Base-by-base conservation (phyloP, 2,329 filamentous ascomycete species). In the Venturia carpophila region DNA sequence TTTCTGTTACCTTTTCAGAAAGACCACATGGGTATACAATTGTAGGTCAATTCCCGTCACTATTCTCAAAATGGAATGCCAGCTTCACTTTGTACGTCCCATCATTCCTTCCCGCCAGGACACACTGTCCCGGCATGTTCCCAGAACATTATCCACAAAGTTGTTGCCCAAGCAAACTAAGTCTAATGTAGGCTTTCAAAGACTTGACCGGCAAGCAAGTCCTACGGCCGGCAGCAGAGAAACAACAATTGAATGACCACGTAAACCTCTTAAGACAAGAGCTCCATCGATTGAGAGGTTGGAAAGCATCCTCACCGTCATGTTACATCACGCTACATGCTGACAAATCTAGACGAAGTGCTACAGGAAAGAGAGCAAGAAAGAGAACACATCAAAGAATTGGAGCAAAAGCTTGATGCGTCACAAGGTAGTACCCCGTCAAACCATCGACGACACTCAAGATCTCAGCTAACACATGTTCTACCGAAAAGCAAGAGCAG, bases 341-440 rank as follows among this genome's bases (percentile, higher is more conserved):
- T 58, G 52, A 58, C 52, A 37, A 27, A 13, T 4, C 7, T 27
- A 58, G 52, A 27, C 15, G 17, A 27, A 6, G 15, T 58, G 17
- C 30, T 58, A n/a, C 6, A 27, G 15, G 52, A 58, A 15, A 58
- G 52, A 58, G 30, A 58, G n/a, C 52, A 58, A 37, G 52, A 58
- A 37, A 37, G 30, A 13, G 52, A 34, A 37, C 27, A 37, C 10
- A 58, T 58, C 5, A 6, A 37, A 15, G 27, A 58, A 10, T 37
- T 58, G 27, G 37, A 58, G 17, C 15, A 58, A 24, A 37, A 58
- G 19, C 52, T 58, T 3, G 24, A 58, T 15, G 52, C 34, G 10
- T 58, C 52, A 37, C 30, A 37, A n/a, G n/a, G 52, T 58, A 37
- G 2, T 17, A n/a, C 15, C 17, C 3, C n/a, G 24, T 17, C 15